Evolutionary conservation across 148 eudicot genomes (phyloP), one percentile per base, ranked within the genome.

Genomic region (Beta vulgaris): DNA sequence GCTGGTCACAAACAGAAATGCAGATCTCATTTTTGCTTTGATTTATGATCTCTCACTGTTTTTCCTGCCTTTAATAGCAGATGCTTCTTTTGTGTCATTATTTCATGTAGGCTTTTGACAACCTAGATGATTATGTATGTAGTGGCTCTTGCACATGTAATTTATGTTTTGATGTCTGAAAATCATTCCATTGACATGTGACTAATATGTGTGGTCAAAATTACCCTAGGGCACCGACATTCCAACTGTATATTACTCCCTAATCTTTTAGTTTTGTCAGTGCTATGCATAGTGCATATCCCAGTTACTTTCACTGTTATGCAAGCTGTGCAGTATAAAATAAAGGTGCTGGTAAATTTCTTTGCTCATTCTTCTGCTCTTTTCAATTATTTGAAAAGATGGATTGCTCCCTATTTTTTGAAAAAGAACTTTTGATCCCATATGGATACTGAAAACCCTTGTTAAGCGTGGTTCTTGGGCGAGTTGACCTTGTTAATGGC

Each of bases 41-140:
- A 37, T 55, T 23, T 23, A 39, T 72, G 32, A 13, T 59, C 49
- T 64, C 26, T 19, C 51, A 39, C 54, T 19, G 48, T 15, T 28
- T 28, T 59, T 59, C 37, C 67, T 58, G 39, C 76, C 14, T 72
- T 16, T 21, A 35, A 21, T 19, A n/a, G 40, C 46, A 65, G 69
- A 39, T 37, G 48, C 46, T 29, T 11, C 15, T 32, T 0, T 7
- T 9, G 9, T 18, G 31, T 25, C 48, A 65, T 67, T 40, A 26
- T 40, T 3, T 42, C 35, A 25, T 19, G 9, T n/a, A 3, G 25
- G 49, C 1, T 23, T n/a, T 35, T 34, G 42, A 62, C 8, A 62
- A 8, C 23, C 35, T 62, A 35, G 12, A 34, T 35, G 11, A 62
- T 12, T 2, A 15, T 4, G 16, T 15, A 0, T 37, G 44, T 35